Conservation (phyloP, 305 asterid genomes). For the Fraxinus xanthoxyloides region DNA sequence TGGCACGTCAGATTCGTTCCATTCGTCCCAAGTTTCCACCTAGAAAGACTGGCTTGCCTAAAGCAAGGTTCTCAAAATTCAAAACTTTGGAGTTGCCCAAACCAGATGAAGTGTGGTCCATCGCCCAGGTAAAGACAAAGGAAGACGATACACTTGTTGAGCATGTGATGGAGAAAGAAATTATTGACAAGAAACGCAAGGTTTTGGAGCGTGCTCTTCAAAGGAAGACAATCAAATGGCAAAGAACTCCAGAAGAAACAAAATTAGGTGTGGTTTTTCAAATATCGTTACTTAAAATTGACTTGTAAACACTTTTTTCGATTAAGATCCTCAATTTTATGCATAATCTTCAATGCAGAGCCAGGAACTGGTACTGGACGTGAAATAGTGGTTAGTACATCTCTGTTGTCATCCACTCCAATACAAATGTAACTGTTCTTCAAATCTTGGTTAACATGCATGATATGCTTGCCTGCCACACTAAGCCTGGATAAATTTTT, state of each 20-base stretch:
- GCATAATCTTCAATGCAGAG: slow-evolving; percentile 33
- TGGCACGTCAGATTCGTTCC: slow-evolving; percentile 38
- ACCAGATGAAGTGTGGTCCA: slow-evolving; percentile 45
- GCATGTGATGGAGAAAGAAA: slow-evolving; percentile 47
- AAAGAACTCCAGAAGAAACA: slow-evolving; percentile 44
- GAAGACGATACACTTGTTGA: slow-evolving; percentile 42
- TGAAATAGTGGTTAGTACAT: slow-evolving; percentile 44
- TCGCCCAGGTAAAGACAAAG: slow-evolving; percentile 37
- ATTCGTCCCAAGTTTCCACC: slow-evolving; percentile 44
- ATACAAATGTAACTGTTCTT: not conserved
- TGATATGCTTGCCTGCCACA: not conserved
- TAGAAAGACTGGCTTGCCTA: slow-evolving; percentile 33
- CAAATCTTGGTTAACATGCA: not conserved
- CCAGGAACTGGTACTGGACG: slow-evolving; percentile 52
- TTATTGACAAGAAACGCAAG: slow-evolving; percentile 44
- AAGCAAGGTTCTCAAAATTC: slow-evolving; percentile 28
- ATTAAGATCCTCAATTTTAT: not conserved
- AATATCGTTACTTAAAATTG: slow-evolving; percentile 6
- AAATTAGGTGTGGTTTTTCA: slow-evolving; percentile 34
- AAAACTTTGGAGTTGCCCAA: slow-evolving; percentile 39
- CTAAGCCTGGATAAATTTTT: not conserved
- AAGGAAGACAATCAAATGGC: slow-evolving; percentile 42
- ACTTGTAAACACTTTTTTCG: not conserved
- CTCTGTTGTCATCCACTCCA: not conserved
- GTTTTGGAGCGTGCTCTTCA: slow-evolving; percentile 44